Conservation (phyloP, 148 eudicot genomes). For the Polygonum aviculare region DNA sequence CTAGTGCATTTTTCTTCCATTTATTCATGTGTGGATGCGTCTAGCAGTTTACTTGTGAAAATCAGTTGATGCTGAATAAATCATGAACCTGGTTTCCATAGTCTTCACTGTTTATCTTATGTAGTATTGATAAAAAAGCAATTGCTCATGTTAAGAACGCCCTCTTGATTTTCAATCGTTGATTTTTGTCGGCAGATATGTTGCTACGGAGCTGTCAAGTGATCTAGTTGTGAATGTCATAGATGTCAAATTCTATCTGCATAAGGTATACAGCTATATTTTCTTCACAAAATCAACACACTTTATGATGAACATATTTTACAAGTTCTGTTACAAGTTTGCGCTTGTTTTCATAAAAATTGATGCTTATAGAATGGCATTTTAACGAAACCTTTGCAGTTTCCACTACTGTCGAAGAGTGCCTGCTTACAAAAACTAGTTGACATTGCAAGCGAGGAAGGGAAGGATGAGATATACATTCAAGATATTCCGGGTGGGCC, state of each 20-base stretch:
- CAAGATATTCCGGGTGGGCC: conserved; percentile 84
- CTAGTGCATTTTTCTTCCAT: neutral
- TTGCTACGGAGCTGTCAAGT: conserved; percentile 70
- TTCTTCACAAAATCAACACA: too few species aligned
- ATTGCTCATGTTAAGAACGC: neutral
- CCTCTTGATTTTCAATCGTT: neutral
- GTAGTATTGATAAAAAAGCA: neutral
- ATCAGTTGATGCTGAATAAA: neutral
- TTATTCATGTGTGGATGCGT: too few species aligned
- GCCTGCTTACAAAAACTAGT: conserved; percentile 58
- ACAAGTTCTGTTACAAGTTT: too few species aligned
- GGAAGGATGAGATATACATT: conserved; percentile 45
- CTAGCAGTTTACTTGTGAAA: too few species aligned
- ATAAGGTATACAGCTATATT: conserved; percentile 54
- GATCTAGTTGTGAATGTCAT: conserved; percentile 58
- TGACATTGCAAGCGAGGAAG: conserved; percentile 38
- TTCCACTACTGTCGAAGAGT: conserved; percentile 81
- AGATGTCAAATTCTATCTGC: conserved; percentile 80
- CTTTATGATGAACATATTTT: too few species aligned
- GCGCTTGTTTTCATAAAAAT: neutral
- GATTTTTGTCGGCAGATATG: conserved; percentile 45
- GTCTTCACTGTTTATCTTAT: neutral
- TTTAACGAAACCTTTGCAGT: conserved; percentile 35
- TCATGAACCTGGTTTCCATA: neutral
- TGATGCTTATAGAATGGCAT: neutral